Base-by-base conservation (phyloP, 192 early-diverging fungal genomes). In the Linderina pennispora region DNA sequence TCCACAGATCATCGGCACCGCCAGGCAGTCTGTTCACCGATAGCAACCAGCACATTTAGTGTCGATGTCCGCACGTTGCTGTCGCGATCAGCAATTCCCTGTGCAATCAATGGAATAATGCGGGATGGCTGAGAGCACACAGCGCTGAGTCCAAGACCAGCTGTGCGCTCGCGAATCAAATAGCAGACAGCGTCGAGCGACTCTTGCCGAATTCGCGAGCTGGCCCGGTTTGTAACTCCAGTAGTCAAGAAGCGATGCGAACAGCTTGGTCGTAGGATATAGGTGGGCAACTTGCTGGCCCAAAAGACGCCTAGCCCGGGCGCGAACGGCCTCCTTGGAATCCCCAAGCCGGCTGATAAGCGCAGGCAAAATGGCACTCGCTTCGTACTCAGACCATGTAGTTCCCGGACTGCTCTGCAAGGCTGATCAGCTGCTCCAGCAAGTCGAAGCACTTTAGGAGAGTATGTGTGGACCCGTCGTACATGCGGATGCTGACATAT, bases 391-490 rank as follows among this genome's bases (percentile, higher is more conserved):
- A 0, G 77, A 67, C 50, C 90, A 65, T 18, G 44, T 77, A 63
- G 28, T 74, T 73, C 11, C 80, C 78, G 13, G 76, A 61, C 17
- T 82, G 73, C 36, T 86, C 86, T 17, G 89, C 53, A 28, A 89
- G 43, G 1, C 56, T 40, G 9, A 88, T 58, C 40, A 92, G 49
- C 32, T 85, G 85, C 55, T 94, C 86, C 2, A 90, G 59, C 6
- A 93, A 43, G 16, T 93, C 90, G 31, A 94, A 64, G 46, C 82
- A 83, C 56, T 90, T 90, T 17, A 94, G 76, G 23, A 93, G 67
- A 56, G 90, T 88, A 43, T 78, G 87, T 0, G 92, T 94, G 40
- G 85, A 89, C n/a, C 89, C 91, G 45, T 94, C 92, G 62, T 86
- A 89, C 74, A 94, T 89, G 11, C 92, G 81, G 15, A 94, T 66